Evolutionary conservation across 805 yeast species (phyloP).

Genomic region (Wickerhamiella azyma): DNA sequence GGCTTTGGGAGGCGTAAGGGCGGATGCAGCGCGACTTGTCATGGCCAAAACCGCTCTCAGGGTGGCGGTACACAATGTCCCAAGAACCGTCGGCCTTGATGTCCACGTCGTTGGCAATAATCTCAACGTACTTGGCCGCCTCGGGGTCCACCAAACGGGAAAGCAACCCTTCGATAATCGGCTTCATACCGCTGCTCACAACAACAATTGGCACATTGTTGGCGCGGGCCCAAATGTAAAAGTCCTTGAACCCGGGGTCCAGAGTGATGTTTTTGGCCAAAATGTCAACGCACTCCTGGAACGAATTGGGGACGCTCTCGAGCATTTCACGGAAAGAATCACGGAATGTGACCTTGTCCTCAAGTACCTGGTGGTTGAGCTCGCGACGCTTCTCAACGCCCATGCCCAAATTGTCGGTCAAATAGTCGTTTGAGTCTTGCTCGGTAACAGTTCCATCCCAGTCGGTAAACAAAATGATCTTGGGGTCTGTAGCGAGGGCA

Average conservation of each 20-base stretch:
- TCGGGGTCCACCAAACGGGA: constrained; percentile 63
- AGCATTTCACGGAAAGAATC: constrained; percentile 80
- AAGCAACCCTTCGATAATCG: constrained; percentile 70
- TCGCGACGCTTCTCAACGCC: constrained; percentile 54
- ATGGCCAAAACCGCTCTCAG: constrained; percentile 77
- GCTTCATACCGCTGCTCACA: constrained; percentile 88
- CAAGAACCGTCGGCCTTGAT: constrained; percentile 46
- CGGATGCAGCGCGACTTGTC: constrained; percentile 79
- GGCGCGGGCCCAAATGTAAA: constrained; percentile 64
- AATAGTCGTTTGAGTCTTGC: constrained; percentile 85
- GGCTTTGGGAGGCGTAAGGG: constrained; percentile 26
- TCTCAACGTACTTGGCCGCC: constrained; percentile 56
- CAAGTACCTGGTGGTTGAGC: constrained; percentile 59
- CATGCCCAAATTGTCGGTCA: constrained; percentile 82
- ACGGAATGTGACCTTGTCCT: constrained; percentile 46
- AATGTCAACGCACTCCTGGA: constrained; percentile 63
- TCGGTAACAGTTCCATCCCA: constrained; percentile 97
- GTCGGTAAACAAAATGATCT: constrained; percentile 86
- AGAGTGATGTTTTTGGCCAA: constrained; percentile 53
- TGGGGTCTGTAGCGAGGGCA: constrained; percentile 26
- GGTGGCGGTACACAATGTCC: constrained; percentile 74
- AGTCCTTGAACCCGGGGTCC: constrained; percentile 81
- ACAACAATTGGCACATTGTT: constrained; percentile 72
- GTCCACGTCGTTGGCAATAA: constrained; percentile 66
- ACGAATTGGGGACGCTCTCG: constrained; percentile 59